Evolutionary conservation across 257 asterid species (phyloP), one percentile per base, ranked within the genome.

Genomic region (Buddleja alternifolia): DNA sequence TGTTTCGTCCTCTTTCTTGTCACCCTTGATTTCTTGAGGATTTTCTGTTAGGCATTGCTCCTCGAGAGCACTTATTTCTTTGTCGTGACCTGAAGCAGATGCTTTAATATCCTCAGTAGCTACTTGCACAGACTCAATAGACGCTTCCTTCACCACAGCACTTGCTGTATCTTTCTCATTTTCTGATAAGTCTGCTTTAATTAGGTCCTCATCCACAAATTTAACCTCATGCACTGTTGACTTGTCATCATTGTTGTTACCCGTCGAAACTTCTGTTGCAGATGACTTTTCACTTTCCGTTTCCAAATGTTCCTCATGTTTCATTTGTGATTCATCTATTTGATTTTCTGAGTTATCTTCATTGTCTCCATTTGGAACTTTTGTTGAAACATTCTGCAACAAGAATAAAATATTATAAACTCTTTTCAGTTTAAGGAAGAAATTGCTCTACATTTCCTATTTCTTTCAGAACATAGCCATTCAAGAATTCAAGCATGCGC

Each of bases 11-110:
- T 67, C 78, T 48, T 40, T 44, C 16, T 63, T 16, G 25, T 72
- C 75, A 54, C 21, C 71, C 21, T 52, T 36, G 59, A 29, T 47
- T 68, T 39, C 78, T 74, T 66, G 68, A 69, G 55, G 67, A 70
- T 46, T 9, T 53, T 53, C 25, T n/a, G 29, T 46, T 71, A 11
- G 47, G 63, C 17, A 53, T 64, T 73, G 71, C 60, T 80, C 72
- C 54, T 70, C 75, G 9, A 21, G 61, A 19, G 73, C 15, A 57
- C 25, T 36, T 55, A 60, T 63, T 71, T 73, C 81, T 44, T 24
- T 37, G 21, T 72, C 82, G 48, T 48, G 72, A 55, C 45, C 40
- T 20, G 41, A 58, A 62, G 40, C 44, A 20, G 51, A 23, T 55
- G 54, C 60, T 67, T 68, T 50, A 40, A 63, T 55, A 62, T 53